phyloP scores from a whole-genome alignment of 805 yeast species.

The Teunomyces lycoperdinae region DNA sequence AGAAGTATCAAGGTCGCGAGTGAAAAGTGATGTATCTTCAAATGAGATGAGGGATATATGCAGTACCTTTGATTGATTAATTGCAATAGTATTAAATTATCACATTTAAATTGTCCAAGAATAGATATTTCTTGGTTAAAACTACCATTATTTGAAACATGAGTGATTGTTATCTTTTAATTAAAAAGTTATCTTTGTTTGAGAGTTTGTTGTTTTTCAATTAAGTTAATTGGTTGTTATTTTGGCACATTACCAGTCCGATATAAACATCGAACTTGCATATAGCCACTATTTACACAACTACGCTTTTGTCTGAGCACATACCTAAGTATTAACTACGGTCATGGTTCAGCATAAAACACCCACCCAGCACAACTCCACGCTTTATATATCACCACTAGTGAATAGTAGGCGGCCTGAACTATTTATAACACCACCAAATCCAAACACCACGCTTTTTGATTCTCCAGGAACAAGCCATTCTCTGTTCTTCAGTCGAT shows the following conservation, averaged over 20 bases:
- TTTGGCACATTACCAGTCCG: no score
- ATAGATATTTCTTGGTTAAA: no score
- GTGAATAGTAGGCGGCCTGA: conserved; percentile 43
- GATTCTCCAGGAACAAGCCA: conserved; percentile 41
- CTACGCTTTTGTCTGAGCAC: background rate
- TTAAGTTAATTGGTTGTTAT: no score
- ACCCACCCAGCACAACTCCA: conserved; percentile 65
- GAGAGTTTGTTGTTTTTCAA: no score
- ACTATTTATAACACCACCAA: conserved; percentile 47
- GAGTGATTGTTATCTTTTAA: no score
- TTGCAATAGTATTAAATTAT: no score
- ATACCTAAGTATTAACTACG: no score
- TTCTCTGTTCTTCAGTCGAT: conserved; percentile 39
- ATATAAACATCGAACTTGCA: background rate
- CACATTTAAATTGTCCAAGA: no score
- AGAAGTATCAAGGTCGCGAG: no score
- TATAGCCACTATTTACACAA: background rate
- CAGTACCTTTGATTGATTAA: background rate
- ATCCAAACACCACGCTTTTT: conserved; percentile 41
- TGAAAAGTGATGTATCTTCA: background rate
- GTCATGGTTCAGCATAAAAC: conserved; percentile 20
- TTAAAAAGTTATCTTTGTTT: no score
- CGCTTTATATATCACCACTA: conserved; percentile 70
- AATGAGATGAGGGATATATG: conserved; percentile 1
- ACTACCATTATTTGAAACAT: no score